phyloP scores from a whole-genome alignment of 495 filamentous ascomycete species.

The Penicillium canescens region DNA sequence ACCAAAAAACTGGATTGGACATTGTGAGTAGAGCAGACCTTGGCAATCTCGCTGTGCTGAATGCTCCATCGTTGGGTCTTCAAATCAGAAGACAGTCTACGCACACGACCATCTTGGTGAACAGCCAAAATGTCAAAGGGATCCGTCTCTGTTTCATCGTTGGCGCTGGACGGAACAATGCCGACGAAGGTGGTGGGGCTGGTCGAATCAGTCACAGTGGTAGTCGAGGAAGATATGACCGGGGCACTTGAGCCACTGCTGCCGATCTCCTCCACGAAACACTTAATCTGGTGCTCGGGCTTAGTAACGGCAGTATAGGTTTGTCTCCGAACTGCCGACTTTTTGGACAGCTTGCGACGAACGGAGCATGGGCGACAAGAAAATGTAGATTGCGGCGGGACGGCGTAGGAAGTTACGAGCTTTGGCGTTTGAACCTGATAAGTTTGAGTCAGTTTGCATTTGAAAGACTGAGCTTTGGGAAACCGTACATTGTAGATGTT shows the following conservation, averaged over 20 bases:
- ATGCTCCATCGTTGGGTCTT: conserved; percentile 44
- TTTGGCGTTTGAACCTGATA: conserved; percentile 73
- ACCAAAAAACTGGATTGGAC: conserved; percentile 43
- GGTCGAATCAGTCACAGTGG: conserved; percentile 40
- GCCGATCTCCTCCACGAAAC: conserved; percentile 52
- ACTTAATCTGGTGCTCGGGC: conserved; percentile 50
- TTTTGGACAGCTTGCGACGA: conserved; percentile 55
- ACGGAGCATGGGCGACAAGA: conserved; percentile 77
- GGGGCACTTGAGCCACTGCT: conserved; percentile 35
- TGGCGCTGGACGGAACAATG: conserved; percentile 30
- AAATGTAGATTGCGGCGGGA: conserved; percentile 78
- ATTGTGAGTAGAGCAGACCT: conserved; percentile 29
- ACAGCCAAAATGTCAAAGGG: conserved; percentile 47
- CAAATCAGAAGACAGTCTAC: conserved; percentile 41
- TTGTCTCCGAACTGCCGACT: conserved; percentile 59
- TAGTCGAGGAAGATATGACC: conserved; percentile 40
- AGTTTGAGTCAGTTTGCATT: conserved; percentile 6
- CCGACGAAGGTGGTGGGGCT: conserved; percentile 46
- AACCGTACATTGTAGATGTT: conserved; percentile 88
- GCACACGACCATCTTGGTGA: conserved; percentile 45
- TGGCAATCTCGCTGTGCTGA: conserved; percentile 39
- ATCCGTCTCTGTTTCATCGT: conserved; percentile 23
- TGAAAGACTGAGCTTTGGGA: background rate
- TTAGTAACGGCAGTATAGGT: conserved; percentile 62
- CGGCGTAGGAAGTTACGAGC: conserved; percentile 78